phyloP scores from a whole-genome alignment of 148 eudicot genomes.

The Talinum fruticosum region DNA sequence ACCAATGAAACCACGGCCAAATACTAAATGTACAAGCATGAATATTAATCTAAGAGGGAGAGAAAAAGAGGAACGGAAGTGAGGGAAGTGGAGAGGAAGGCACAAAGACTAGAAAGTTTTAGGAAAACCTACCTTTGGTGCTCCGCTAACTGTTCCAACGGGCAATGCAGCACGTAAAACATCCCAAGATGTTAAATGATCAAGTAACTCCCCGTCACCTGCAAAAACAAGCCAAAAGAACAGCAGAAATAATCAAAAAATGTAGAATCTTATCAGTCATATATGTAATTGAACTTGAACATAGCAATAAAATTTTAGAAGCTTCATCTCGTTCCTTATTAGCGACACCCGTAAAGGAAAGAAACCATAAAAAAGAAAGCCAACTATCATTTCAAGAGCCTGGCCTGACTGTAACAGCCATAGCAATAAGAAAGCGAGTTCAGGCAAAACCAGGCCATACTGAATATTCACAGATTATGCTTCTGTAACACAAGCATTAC shows the following conservation, averaged over 20 bases:
- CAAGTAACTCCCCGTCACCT: constrained; percentile 91
- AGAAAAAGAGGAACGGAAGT: neutral
- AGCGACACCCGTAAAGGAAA: neutral
- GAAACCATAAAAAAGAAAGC: constrained; percentile 4
- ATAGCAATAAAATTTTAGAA: neutral
- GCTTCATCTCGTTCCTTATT: neutral
- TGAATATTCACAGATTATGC: constrained; percentile 2
- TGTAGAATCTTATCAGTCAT: neutral
- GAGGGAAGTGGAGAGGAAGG: neutral
- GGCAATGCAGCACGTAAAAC: constrained; percentile 95
- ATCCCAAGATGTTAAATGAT: constrained; percentile 82
- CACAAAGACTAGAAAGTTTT: neutral
- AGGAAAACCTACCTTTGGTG: constrained; percentile 94
- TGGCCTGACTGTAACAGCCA: neutral
- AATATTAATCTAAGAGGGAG: neutral
- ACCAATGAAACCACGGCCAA: constrained; percentile 2
- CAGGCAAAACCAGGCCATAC: neutral
- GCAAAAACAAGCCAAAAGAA: constrained; percentile 24
- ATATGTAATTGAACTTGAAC: neutral
- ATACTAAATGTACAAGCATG: neutral
- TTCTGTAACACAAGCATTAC: constrained; percentile 7
- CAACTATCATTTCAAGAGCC: neutral
- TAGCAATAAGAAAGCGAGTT: neutral
- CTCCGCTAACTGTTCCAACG: constrained; percentile 99
- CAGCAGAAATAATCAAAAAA: neutral